Percentiles rank a stretch among this genome's conserved stretches.
Conservation (phyloP, 768 basidiomycete genomes). For the Russula lepida region DNA sequence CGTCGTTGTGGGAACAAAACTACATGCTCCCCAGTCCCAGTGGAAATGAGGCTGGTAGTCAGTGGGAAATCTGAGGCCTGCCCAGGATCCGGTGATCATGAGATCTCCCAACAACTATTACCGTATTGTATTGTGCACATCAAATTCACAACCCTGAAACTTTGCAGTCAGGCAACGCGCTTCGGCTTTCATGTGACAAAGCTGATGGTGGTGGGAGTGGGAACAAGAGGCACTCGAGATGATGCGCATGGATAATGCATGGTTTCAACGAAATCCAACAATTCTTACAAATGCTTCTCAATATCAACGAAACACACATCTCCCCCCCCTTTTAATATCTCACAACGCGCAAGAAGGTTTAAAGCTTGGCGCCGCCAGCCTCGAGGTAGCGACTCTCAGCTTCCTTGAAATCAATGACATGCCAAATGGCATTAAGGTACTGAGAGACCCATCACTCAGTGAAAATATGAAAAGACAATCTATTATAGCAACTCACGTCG, state of each 20-base stretch:
- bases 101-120: not conserved
- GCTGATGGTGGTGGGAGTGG: not conserved
- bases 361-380: constrained; percentile 34
- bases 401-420: constrained; percentile 64
- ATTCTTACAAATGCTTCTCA: not conserved
- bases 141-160: not conserved
- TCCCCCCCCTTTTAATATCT: not conserved
- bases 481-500: constrained; percentile 50
- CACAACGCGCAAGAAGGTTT: constrained; percentile 2
- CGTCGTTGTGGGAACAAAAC: not conserved
- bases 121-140: too few relatives aligned
- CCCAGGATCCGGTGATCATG: too few relatives aligned
- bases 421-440: constrained; percentile 76
- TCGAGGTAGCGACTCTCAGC: constrained; percentile 58
- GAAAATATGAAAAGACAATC: not conserved
- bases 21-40: not conserved
- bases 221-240: not conserved
- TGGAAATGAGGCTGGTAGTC: not conserved
- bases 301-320: constrained; percentile 1
- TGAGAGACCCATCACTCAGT: constrained; percentile 23
- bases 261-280: not conserved
- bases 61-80: not conserved
- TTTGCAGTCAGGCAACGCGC: not conserved
- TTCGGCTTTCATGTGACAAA: not conserved
- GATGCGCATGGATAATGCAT: not conserved